Evolutionary conservation across 2,329 filamentous ascomycete species (phyloP).

Genomic region (Pseudogymnoascus sp.): DNA sequence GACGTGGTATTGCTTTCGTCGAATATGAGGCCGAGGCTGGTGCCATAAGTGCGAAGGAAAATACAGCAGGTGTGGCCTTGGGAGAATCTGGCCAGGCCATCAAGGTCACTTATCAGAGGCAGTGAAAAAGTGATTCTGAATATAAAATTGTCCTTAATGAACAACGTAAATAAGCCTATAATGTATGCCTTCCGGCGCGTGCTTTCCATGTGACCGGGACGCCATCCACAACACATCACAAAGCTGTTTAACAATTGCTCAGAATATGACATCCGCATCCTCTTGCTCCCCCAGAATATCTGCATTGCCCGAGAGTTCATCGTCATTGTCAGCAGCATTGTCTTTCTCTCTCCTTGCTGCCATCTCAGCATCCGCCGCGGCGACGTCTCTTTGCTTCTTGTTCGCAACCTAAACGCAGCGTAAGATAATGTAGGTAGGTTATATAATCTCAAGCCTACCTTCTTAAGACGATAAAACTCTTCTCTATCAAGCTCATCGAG

Average conservation of each 20-base stretch:
- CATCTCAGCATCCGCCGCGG: constrained; percentile 65
- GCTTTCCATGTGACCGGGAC: background rate
- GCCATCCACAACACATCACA: background rate
- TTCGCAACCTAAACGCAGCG: constrained; percentile 50
- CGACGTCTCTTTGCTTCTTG: constrained; percentile 74
- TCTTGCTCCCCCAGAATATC: constrained; percentile 70
- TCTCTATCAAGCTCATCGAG: constrained; percentile 95
- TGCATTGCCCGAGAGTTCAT: constrained; percentile 38
- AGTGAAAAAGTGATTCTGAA: constrained; percentile 39
- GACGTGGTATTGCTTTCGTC: constrained; percentile 87
- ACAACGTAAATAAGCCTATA: background rate
- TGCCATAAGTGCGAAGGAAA: constrained; percentile 90
- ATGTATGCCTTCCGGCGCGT: background rate
- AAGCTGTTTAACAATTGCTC: constrained; percentile 16
- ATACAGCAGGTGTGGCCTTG: constrained; percentile 75
- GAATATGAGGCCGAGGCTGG: constrained; percentile 89
- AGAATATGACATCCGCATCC: constrained; percentile 84
- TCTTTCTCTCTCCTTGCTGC: constrained; percentile 59
- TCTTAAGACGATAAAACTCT: constrained; percentile 96
- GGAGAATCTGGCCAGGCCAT: constrained; percentile 68
- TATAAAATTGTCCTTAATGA: background rate
- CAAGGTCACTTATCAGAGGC: constrained; percentile 93
- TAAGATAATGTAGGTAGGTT: constrained; percentile 8
- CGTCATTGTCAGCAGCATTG: constrained; percentile 32
- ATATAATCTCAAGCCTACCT: constrained; percentile 38